Evolutionary conservation across 257 asterid species (phyloP), one percentile per base, ranked within the genome.

Genomic region (Nicotiana tabacum): DNA sequence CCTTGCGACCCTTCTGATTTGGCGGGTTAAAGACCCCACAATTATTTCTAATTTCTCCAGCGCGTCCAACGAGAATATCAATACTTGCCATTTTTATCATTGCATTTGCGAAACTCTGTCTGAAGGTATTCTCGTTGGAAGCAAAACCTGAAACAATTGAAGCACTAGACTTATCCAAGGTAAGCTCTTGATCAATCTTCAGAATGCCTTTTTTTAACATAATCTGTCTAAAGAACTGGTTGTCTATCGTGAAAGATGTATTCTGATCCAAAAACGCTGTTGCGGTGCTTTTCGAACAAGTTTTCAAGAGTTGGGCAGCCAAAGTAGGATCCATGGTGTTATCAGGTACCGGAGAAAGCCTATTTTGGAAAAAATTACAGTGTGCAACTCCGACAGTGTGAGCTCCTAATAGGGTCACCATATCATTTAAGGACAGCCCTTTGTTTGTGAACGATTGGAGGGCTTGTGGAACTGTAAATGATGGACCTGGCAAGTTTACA

Each of bases 331-430:
- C 96, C 94, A 93, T 91, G 17, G 79, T 46, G 1, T 46, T 72
- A 21, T 72, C 79, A 21, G 61, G 61, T 12, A 46, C 15, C 4
- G 88, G 90, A 2, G 89, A 85, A 1, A 94, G 88, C 53, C 98
- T 85, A 77, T 90, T 92, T 83, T 85, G 84, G 53, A 94, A 88
- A 62, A 94, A 93, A 8, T 65, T 83, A 7, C 98, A 94, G 3
- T 93, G 98, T 3, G 98, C 78, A 43, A 92, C 89, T 4, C 98
- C 97, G 0, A 93, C 93, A 0, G 97, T 89, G 90, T 94, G 98
- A 1, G 93, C 98, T 0, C 98, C 98, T 77, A 94, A 56, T 18
- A 94, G 91, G 0, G 92, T 87, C 70, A 90, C 93, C 97, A 93
- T 93, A 27, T 94, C 98, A 62, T 67, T 86, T 5, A 90, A 70